Percentiles rank a stretch among this genome's conserved stretches.
phyloP scores from a whole-genome alignment of 2,329 filamentous ascomycete species.

The Colletotrichum truncatum region DNA sequence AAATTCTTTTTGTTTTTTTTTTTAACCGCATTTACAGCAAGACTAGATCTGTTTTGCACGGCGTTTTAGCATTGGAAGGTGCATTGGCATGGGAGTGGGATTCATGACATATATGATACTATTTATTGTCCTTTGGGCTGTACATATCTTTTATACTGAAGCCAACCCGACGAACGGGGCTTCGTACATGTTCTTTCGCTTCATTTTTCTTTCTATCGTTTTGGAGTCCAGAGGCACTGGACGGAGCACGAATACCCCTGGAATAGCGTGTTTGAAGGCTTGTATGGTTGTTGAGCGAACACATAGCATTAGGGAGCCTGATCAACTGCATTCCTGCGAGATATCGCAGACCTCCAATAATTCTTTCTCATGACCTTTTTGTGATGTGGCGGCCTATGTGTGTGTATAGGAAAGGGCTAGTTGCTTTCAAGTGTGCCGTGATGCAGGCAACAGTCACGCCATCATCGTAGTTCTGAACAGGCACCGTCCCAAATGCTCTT shows the following conservation, averaged over 20 bases:
- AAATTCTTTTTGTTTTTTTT: too few species aligned
- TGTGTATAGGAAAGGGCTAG: too few species aligned
- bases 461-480: too few species aligned
- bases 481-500: too few species aligned
- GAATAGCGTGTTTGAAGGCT: conserved; percentile 30
- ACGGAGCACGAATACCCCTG: conserved; percentile 31
- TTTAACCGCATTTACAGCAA: conserved; percentile 8
- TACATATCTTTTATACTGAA: conserved; percentile 28
- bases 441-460: not conserved
- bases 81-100: conserved; percentile 32
- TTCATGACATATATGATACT: conserved; percentile 34
- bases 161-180: conserved; percentile 8
- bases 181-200: conserved; percentile 24
- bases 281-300: conserved; percentile 29
- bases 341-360: conserved; percentile 29
- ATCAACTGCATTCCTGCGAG: conserved; percentile 32
- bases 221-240: conserved; percentile 23
- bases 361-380: not conserved
- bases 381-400: too few species aligned
- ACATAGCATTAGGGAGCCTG: conserved; percentile 31
- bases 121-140: conserved; percentile 30
- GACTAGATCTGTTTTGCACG: conserved; percentile 13
- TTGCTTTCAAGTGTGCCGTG: not conserved
- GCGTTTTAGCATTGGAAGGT: conserved; percentile 30
- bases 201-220: conserved; percentile 9